These are phyloP conservation scores for Penicillium cinerascens DNA, from an alignment of 495 filamentous ascomycete genomes.

Conservation along the genomic window DNA sequence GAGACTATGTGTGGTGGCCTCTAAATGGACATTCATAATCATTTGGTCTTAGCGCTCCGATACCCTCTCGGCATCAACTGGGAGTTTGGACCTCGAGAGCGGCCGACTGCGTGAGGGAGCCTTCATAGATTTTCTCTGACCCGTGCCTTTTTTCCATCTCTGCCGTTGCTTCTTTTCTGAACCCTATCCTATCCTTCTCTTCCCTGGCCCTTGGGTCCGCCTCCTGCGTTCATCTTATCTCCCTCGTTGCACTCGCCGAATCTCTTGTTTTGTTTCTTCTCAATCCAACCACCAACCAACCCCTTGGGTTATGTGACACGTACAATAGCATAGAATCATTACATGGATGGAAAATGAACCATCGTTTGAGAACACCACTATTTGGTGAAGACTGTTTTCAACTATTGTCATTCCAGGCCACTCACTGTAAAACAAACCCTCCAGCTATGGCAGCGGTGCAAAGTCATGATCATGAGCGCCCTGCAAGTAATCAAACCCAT, in stretches of 20 bases:
- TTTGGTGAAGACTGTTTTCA: background rate
- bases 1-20: conserved; percentile 60
- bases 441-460: background rate
- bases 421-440: background rate
- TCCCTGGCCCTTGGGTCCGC: conserved; percentile 24
- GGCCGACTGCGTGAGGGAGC: conserved; percentile 39
- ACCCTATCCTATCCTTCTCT: conserved; percentile 15
- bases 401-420: background rate
- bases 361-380: conserved; percentile 21
- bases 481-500: conserved; percentile 28
- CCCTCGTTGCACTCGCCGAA: conserved; percentile 28
- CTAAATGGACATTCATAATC: conserved; percentile 30
- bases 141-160: conserved; percentile 11
- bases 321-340: conserved; percentile 36
- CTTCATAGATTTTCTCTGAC: conserved; percentile 29
- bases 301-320: conserved; percentile 30
- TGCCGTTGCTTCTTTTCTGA: conserved; percentile 17
- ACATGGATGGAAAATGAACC: conserved; percentile 29
- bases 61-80: conserved; percentile 46
- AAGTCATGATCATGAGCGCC: conserved; percentile 31
- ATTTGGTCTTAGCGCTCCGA: conserved; percentile 47
- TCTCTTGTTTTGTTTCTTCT: conserved; percentile 19
- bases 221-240: conserved; percentile 23
- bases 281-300: conserved; percentile 13
- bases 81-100: conserved; percentile 39